Evolutionary conservation across 148 eudicot genomes (phyloP), one percentile per base, ranked within the genome.

Genomic region (Linanthus parryae): DNA sequence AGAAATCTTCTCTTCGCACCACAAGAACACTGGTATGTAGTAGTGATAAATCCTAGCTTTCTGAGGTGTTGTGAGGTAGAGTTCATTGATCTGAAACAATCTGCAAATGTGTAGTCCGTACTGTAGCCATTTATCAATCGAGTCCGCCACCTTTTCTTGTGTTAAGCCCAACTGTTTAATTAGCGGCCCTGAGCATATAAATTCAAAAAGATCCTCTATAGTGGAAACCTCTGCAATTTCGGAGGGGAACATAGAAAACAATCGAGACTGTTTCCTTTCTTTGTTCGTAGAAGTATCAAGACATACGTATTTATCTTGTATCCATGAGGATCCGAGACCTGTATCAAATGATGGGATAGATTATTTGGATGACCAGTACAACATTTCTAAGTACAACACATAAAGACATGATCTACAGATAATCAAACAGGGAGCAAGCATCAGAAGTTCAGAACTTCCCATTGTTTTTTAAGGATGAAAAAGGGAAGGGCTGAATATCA

Each of bases 151-250:
- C 50, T 65, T 70, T 14, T 87, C 94, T 17, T 67, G 7, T 48
- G 84, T 76, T 51, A 91, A 66, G 51, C 95, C 87, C 48, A 79
- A 41, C 62, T 77, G 81, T 40, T 61, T 59, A 64, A 86, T n/a
- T 41, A 91, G 87, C 45, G 98, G 98, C 29, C 95, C 98, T 31
- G 75, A 66, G 67, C 95, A 86, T 63, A 91, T 91, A 56, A 91
- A 91, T 36, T 73, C 86, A 40, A 54, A 91, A 42, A 91, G 98
- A 54, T 79, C 81, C 57, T 81, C 29, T 54, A 83, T 76, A 44
- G 95, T 61, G 26, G 89, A 54, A 73, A 81, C 71, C 33, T 66
- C 44, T n/a, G 85, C 98, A 50, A 84, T 44, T 65, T 54, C 46
- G 36, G 62, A 16, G 24, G 94, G 81, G 55, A 67, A 56, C 18